Conservation (phyloP, 306 rosid species). For the Prunus kanzakura region DNA sequence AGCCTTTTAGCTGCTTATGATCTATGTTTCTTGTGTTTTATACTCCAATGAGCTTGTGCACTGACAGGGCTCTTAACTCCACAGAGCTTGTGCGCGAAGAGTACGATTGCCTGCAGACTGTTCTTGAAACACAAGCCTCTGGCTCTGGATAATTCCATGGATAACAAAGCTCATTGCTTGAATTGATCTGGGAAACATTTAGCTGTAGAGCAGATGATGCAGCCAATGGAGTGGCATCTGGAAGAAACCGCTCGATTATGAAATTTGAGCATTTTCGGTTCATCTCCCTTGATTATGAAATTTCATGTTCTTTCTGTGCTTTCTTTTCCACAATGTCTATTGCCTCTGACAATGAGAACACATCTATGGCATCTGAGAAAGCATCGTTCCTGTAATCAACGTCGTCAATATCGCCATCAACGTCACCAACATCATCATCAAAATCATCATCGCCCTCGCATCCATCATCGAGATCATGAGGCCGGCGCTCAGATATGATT, state of each 20-base stretch:
- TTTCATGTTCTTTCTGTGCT: conserved; percentile 11
- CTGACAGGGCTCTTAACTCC: conserved; percentile 52
- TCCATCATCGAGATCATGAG: conserved; percentile 7
- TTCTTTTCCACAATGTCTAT: conserved; percentile 70
- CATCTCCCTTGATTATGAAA: conserved; percentile 43
- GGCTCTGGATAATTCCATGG: conserved; percentile 23
- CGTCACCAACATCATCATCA: conserved; percentile 6
- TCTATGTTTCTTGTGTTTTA: conserved; percentile 37
- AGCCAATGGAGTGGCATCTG: conserved; percentile 78
- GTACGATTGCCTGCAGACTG: conserved; percentile 27
- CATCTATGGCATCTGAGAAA: conserved; percentile 57
- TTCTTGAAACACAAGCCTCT: conserved; percentile 20
- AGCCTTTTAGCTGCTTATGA: conserved; percentile 17
- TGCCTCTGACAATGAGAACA: conserved; percentile 75
- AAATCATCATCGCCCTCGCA: conserved; percentile 18
- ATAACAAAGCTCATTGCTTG: not conserved
- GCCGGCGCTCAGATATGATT: conserved; percentile 15
- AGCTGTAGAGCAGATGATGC: conserved; percentile 46
- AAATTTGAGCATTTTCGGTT: conserved; percentile 49
- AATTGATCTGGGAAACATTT: conserved; percentile 2
- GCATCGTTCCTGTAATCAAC: conserved; percentile 12
- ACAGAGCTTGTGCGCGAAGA: conserved; percentile 63
- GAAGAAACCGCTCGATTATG: conserved; percentile 80
- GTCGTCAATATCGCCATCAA: not conserved
- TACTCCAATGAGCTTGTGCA: conserved; percentile 28